Percentiles rank a stretch among this genome's conserved stretches.
Evolutionary conservation across 176 grass and related monocot genomes (phyloP).

Genomic region (Avena atlantica): DNA sequence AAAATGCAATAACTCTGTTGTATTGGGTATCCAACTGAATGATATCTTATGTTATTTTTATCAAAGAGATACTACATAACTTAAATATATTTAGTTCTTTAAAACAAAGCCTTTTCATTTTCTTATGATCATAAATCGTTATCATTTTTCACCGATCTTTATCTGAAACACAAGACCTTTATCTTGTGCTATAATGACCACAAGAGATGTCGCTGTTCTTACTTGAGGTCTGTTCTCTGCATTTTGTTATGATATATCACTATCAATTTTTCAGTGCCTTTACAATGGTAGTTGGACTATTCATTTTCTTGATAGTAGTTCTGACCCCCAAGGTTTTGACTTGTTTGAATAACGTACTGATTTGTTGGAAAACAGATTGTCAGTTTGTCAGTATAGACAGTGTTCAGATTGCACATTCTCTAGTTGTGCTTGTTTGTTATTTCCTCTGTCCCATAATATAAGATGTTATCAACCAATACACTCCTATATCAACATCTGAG

Average conservation of each 20-base stretch:
- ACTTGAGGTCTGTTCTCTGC: background rate
- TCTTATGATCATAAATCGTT: background rate
- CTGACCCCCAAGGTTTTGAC: background rate
- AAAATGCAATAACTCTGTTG: background rate
- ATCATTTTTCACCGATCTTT: background rate
- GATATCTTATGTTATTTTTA: conserved; percentile 5
- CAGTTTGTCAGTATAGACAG: conserved; percentile 5
- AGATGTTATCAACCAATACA: too few species aligned
- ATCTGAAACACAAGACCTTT: background rate
- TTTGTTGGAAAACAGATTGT: background rate
- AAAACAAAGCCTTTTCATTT: background rate
- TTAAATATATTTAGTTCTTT: background rate
- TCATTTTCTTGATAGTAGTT: conserved; percentile 18
- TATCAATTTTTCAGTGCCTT: conserved; percentile 3
- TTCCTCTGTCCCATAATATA: too few species aligned
- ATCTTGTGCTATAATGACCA: background rate
- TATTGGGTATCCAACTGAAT: background rate
- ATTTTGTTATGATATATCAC: background rate
- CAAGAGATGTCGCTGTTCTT: conserved; percentile 13
- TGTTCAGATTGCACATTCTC: background rate
- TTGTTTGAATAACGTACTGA: background rate
- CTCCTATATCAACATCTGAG: too few species aligned
- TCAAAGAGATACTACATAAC: background rate
- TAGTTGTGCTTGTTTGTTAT: background rate
- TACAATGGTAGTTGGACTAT: background rate